Conservation (phyloP, 2,329 filamentous ascomycete species). For the Metarhizium sp. region DNA sequence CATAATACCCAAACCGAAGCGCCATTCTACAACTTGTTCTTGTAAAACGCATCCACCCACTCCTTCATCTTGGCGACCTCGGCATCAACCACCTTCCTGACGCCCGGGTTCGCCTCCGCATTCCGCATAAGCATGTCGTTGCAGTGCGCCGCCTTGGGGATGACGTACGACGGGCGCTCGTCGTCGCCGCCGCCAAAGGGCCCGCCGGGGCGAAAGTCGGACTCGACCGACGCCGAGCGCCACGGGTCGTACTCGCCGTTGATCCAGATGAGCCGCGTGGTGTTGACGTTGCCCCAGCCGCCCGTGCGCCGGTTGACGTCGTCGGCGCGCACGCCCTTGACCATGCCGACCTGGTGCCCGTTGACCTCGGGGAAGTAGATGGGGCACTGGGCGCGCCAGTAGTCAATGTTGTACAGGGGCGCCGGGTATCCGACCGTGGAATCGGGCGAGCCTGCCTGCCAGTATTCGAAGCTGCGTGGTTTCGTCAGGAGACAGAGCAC, state of each 20-base stretch:
- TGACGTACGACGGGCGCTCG: slow-evolving; percentile 40
- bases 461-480: slow-evolving; percentile 14
- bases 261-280: slow-evolving; percentile 45
- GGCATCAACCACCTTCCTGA: slow-evolving; percentile 19
- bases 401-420: slow-evolving; percentile 36
- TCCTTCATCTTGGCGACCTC: slow-evolving; percentile 38
- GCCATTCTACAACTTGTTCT: background rate
- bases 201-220: slow-evolving; percentile 43
- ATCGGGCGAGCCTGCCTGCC: slow-evolving; percentile 6
- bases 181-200: slow-evolving; percentile 34
- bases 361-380: slow-evolving; percentile 44
- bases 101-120: slow-evolving; percentile 28
- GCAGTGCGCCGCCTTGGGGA: slow-evolving; percentile 46
- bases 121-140: slow-evolving; percentile 41
- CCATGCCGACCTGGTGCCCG: slow-evolving; percentile 23
- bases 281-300: slow-evolving; percentile 44
- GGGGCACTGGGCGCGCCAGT: slow-evolving; percentile 46
- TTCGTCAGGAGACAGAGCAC: too few species aligned
- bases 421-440: slow-evolving; percentile 38
- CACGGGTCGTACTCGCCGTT: slow-evolving; percentile 54
- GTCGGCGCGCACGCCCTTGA: slow-evolving; percentile 8
- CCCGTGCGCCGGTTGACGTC: slow-evolving; percentile 43
- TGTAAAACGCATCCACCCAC: slow-evolving; percentile 45
- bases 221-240: slow-evolving; percentile 43
- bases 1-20: too few species aligned